Evolutionary conservation across 2,329 filamentous ascomycete species (phyloP), one percentile per base, ranked within the genome.

Genomic region (Colletotrichum eleusines): DNA sequence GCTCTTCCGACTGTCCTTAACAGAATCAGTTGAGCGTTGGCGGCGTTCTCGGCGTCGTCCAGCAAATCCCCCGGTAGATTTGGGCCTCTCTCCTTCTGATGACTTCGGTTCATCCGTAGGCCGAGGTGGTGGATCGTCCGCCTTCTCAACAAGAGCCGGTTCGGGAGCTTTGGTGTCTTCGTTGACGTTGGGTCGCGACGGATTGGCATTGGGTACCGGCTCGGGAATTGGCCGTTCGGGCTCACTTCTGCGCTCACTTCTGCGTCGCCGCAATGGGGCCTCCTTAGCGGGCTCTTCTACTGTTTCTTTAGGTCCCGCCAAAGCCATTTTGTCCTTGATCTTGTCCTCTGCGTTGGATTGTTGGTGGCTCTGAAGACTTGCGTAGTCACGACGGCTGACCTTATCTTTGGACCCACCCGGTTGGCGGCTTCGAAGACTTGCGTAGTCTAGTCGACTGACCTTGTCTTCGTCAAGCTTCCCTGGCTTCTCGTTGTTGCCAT

Each of bases 1-100:
- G 76, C 84, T 87, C 44, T 81, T 82, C 66, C 81, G 80, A 77
- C 87, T 88, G 73, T 84, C 83, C 73, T 81, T 82, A 60, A 79
- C 74, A 51, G 86, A 87, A 58, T 87, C 86, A 33, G 77, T 78
- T 2, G 86, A 88, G 16, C 78, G 75, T 63, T 77, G 79, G 63
- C 84, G 81, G 14, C 78, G 75, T 64, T 76, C 79, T 60, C 84
- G 82, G 50, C 77, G 79, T 48, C 88, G 75, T 40, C 83, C 83
- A 7, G 79, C 77, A 74, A 87, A 88, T 58, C 82, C 84, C 44
- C 88, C 85, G 3, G 80, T 82, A 26, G 81, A 83, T 66, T 78
- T 82, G 20, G 58, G 59, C 28, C 74, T 74, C 64, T 71, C 73
- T 16, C 60, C 11, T 38, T 81, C 76, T 3, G 46, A 33, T 7